Percentiles rank a stretch among this genome's conserved stretches.
Evolutionary conservation across 2,329 filamentous ascomycete genomes (phyloP).

Genomic region (Nannizzia gypsea): DNA sequence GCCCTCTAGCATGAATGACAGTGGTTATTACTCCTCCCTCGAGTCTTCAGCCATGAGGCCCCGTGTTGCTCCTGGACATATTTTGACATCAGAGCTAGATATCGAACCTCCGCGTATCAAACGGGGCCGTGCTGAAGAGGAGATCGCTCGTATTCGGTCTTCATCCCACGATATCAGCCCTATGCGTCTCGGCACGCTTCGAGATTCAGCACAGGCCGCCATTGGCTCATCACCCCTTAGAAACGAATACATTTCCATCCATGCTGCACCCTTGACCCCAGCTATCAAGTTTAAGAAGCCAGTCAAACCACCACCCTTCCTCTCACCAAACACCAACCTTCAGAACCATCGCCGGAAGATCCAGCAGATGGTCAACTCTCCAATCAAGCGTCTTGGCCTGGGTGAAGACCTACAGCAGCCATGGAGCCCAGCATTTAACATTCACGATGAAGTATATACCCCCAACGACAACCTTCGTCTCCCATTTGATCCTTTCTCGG

Average conservation of each 20-base stretch:
- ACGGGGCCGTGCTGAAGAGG: constrained; percentile 84
- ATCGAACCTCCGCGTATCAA: constrained; percentile 69
- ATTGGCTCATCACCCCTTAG: constrained; percentile 59
- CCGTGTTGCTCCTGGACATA: constrained; percentile 45
- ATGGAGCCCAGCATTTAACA: constrained; percentile 41
- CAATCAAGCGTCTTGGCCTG: constrained; percentile 40
- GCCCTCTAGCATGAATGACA: constrained; percentile 73
- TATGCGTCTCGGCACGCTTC: constrained; percentile 39
- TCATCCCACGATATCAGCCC: constrained; percentile 84
- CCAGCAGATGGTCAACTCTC: constrained; percentile 67
- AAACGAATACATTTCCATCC: constrained; percentile 36
- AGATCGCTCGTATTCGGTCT: constrained; percentile 82
- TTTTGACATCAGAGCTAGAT: constrained; percentile 62
- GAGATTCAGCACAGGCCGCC: constrained; percentile 21
- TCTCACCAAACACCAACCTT: constrained; percentile 86
- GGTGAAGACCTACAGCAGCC: constrained; percentile 29
- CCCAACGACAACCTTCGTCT: constrained; percentile 31
- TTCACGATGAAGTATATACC: constrained; percentile 34
- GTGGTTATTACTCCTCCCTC: constrained; percentile 91
- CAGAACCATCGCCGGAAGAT: constrained; percentile 78
- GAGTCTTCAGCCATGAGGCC: constrained; percentile 79
- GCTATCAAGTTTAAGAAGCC: constrained; percentile 67
- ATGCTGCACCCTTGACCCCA: constrained; percentile 69
- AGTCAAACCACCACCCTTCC: constrained; percentile 56
- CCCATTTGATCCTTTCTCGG: constrained; percentile 46